phyloP scores from a whole-genome alignment of 352 stramenopile species.

The Poterioochromonas sp. region DNA sequence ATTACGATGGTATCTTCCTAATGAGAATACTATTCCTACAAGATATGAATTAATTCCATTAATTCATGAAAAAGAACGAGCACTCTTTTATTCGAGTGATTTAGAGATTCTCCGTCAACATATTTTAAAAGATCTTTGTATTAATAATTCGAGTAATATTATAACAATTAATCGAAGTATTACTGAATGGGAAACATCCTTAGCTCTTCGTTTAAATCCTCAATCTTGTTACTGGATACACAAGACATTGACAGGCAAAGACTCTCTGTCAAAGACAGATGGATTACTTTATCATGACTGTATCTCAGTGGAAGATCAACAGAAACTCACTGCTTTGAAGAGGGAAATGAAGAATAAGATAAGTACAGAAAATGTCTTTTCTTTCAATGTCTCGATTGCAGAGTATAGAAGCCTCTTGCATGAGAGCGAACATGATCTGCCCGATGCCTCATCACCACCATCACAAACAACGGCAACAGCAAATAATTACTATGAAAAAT shows the following conservation, averaged over 20 bases:
- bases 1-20: not conserved
- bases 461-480: not conserved
- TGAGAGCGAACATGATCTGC: too few relatives aligned
- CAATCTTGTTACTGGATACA: not conserved
- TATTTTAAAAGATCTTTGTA: not conserved
- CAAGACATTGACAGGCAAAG: too few relatives aligned
- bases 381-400: not conserved
- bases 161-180: conserved; percentile 12
- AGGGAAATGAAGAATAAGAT: too few relatives aligned
- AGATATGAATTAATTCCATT: not conserved
- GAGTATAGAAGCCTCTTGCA: not conserved
- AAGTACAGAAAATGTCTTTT: not conserved
- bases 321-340: not conserved
- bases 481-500: not conserved
- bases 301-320: not conserved
- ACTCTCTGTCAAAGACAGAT: not conserved
- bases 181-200: not conserved
- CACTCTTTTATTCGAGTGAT: not conserved
- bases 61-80: not conserved
- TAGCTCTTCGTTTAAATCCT: not conserved
- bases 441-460: not conserved
- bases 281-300: not conserved
- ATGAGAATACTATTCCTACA: not conserved
- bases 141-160: not conserved
- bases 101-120: not conserved